Percentiles rank a stretch among this genome's conserved stretches.
Conservation (phyloP, 2,329 filamentous ascomycete species). For the Kalmusia sp. region DNA sequence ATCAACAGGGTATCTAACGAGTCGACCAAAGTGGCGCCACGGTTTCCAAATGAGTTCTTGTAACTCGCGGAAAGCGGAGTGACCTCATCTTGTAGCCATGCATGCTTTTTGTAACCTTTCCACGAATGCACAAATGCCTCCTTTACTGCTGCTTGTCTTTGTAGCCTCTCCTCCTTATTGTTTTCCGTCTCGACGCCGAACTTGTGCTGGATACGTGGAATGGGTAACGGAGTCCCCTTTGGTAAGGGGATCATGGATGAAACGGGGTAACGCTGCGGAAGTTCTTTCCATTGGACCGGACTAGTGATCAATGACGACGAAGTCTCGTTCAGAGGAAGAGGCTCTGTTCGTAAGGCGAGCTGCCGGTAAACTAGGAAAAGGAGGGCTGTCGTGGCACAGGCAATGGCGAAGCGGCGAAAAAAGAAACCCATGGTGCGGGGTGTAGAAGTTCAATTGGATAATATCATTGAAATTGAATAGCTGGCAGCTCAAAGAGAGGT, state of each 20-base stretch:
- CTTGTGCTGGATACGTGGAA: slow-evolving; percentile 47
- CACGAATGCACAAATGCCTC: slow-evolving; percentile 49
- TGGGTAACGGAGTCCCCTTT: slow-evolving; percentile 31
- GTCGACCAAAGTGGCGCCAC: slow-evolving; percentile 67
- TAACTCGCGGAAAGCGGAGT: slow-evolving; percentile 56
- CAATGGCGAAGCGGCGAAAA: slow-evolving; percentile 37
- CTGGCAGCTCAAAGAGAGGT: neutral
- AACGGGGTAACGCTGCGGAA: slow-evolving; percentile 40
- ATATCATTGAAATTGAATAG: slow-evolving; percentile 13
- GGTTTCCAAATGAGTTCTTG: slow-evolving; percentile 60
- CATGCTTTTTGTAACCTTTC: slow-evolving; percentile 59
- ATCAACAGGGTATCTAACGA: slow-evolving; percentile 68
- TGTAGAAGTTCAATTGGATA: slow-evolving; percentile 5
- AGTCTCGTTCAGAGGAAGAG: slow-evolving; percentile 28
- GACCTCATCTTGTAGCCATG: slow-evolving; percentile 63
- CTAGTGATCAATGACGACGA: slow-evolving; percentile 33
- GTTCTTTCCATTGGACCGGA: slow-evolving; percentile 43
- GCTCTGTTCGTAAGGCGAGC: slow-evolving; percentile 23
- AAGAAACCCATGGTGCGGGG: slow-evolving; percentile 32
- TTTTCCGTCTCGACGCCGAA: slow-evolving; percentile 44
- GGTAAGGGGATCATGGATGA: slow-evolving; percentile 41
- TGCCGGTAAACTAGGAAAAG: slow-evolving; percentile 41
- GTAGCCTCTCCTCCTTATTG: slow-evolving; percentile 37
- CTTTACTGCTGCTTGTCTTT: slow-evolving; percentile 44
- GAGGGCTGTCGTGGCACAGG: slow-evolving; percentile 34